Evolutionary conservation across 2,329 filamentous ascomycete species (phyloP), one percentile per base, ranked within the genome.

Genomic region (Nemania abortiva): DNA sequence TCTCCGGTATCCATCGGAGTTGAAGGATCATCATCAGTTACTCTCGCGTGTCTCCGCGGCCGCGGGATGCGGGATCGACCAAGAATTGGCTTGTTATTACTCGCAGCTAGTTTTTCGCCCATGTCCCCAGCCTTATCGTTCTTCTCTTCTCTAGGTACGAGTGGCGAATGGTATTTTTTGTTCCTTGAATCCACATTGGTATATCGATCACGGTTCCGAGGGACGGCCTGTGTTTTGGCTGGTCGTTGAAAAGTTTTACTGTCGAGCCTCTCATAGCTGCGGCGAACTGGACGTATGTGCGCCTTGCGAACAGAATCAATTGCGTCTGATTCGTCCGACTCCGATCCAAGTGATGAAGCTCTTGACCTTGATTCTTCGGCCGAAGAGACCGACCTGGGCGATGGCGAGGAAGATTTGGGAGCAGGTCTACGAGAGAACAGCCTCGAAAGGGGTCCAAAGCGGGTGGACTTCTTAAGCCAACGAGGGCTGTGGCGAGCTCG

Each of bases 331-430:
- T 52, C 31, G 11, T 39, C 49, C 6, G 20, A 24, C 15, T 52
- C 31, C 9, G 53, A 47, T 52, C 55, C 57, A 20, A 65, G 64
- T 11, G 72, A 62, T 6, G 71, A 72, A 24, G 62, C 58, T 58
- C 61, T 59, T 20, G 70, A 71, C 11, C 65, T 69, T 10, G 74
- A 65, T 50, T 71, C 65, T 56, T 70, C 70, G 4, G 52, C 63
- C 2, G 74, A 72, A 27, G 70, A 70, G 4, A 59, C 22, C 22
- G 70, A 68, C 18, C 13, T 27, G 10, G 63, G 6, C 2, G 20
- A 10, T n/a, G 37, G 49, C 11, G 34, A 2, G 47, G 27, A 24
- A 24, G 29, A n/a, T 31, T 47, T 53, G 24, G 55, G 50, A 45
- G 15, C 10, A 10, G 31, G 29, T 54, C 50, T 49, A 63, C 59